Conservation (phyloP, 768 basidiomycete species). For the Suillus placidus region DNA sequence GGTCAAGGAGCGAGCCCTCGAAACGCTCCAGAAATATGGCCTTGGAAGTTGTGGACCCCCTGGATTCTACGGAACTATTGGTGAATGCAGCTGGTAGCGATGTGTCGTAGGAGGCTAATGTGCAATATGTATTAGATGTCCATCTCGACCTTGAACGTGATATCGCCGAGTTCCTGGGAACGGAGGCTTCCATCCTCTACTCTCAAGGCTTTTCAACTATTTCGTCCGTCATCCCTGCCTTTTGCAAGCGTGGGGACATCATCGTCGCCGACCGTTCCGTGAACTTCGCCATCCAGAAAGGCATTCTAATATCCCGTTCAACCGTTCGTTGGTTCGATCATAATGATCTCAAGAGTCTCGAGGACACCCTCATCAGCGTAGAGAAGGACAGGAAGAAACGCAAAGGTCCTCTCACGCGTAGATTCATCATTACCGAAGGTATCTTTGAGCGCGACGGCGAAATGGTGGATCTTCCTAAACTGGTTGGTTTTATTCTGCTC, state of each 20-base stretch:
- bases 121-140: slow-evolving; percentile 60
- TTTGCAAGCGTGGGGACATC: slow-evolving; percentile 96
- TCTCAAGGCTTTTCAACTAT: slow-evolving; percentile 92
- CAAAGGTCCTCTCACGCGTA: slow-evolving; percentile 76
- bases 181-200: slow-evolving; percentile 89
- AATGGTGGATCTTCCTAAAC: slow-evolving; percentile 89
- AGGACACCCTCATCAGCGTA: slow-evolving; percentile 79
- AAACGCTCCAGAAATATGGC: slow-evolving; percentile 85
- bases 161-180: slow-evolving; percentile 88
- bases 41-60: slow-evolving; percentile 95
- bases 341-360: slow-evolving; percentile 89
- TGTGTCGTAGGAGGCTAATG: slow-evolving; percentile 7
- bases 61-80: slow-evolving; percentile 95
- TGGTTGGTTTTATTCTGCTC: slow-evolving; percentile 54
- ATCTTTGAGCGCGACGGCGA: slow-evolving; percentile 94
- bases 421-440: slow-evolving; percentile 97
- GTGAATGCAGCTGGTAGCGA: slow-evolving; percentile 46
- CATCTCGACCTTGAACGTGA: slow-evolving; percentile 89
- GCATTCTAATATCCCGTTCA: slow-evolving; percentile 89
- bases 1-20: slow-evolving; percentile 84
- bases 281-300: slow-evolving; percentile 95
- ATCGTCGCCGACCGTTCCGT: slow-evolving; percentile 98
- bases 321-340: slow-evolving; percentile 97
- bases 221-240: slow-evolving; percentile 93
- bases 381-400: slow-evolving; percentile 91